Evolutionary conservation across 1,284 basidiomycete species (phyloP).

Genomic region (Tetrapyrgos nigripes): DNA sequence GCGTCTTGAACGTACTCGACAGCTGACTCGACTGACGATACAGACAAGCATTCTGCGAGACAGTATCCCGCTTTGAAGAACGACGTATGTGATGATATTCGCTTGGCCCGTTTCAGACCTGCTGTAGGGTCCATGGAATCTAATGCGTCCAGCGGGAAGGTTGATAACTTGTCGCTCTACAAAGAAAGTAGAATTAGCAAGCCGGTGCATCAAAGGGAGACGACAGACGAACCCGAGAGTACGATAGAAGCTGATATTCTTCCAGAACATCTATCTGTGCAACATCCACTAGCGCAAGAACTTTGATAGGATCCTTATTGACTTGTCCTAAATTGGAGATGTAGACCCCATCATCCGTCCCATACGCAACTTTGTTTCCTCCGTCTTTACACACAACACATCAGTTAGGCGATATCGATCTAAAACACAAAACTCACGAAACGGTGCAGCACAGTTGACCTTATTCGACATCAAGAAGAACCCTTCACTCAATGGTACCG

Average conservation of each 20-base stretch:
- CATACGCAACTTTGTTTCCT: slow-evolving; percentile 91
- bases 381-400: slow-evolving; percentile 56
- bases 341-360: slow-evolving; percentile 97
- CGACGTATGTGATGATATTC: slow-evolving; percentile 95
- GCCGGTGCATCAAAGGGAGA: background rate
- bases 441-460: slow-evolving; percentile 95
- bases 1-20: slow-evolving; percentile 96
- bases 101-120: slow-evolving; percentile 92
- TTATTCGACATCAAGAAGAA: slow-evolving; percentile 86
- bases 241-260: slow-evolving; percentile 97
- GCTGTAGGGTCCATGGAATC: slow-evolving; percentile 91
- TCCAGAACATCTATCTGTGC: slow-evolving; percentile 97
- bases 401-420: background rate
- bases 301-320: slow-evolving; percentile 87
- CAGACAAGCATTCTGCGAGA: slow-evolving; percentile 94
- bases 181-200: slow-evolving; percentile 2
- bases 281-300: slow-evolving; percentile 89
- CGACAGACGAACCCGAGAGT: slow-evolving; percentile 80
- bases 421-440: slow-evolving; percentile 64
- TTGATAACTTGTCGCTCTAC: slow-evolving; percentile 93
- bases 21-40: slow-evolving; percentile 93
- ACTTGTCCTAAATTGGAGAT: slow-evolving; percentile 85
- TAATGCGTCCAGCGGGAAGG: slow-evolving; percentile 94
- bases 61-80: slow-evolving; percentile 99
- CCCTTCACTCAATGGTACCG: slow-evolving; percentile 84